Conservation (phyloP, 1,139 yeast genomes). For the Taiozyma sp. region DNA sequence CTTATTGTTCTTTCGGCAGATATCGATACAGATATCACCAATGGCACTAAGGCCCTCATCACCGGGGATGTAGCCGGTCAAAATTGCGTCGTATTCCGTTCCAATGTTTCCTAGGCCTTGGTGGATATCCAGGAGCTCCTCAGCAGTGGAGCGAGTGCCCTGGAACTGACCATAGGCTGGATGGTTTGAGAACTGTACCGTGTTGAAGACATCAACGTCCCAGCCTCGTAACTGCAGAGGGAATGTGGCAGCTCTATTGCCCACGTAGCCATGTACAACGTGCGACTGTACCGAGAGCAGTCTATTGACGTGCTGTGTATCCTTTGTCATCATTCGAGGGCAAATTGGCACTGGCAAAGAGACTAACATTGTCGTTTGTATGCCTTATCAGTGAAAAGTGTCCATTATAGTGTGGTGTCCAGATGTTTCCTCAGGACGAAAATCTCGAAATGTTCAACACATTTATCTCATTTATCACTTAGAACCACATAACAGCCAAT, state of each 20-base stretch:
- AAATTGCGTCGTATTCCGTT: constrained; percentile 39
- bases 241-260: constrained; percentile 58
- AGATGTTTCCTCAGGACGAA: neutral
- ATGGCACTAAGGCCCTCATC: constrained; percentile 36
- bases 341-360: neutral
- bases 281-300: constrained; percentile 50
- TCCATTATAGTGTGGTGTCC: neutral
- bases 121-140: constrained; percentile 27
- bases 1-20: constrained; percentile 15
- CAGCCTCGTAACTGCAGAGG: constrained; percentile 60
- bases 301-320: constrained; percentile 1
- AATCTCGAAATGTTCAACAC: neutral
- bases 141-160: constrained; percentile 30
- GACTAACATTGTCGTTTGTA: neutral
- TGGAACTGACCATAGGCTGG: constrained; percentile 55
- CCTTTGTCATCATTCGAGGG: constrained; percentile 1
- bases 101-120: constrained; percentile 30
- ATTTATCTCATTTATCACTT: too few relatives aligned
- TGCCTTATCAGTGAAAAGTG: neutral
- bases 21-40: constrained; percentile 20
- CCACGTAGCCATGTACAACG: constrained; percentile 66
- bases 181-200: constrained; percentile 63
- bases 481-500: neutral
- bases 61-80: constrained; percentile 59
- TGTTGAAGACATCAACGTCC: constrained; percentile 63